phyloP scores from a whole-genome alignment of 371 early-diverging fungal species.

The Mucor indicus region DNA sequence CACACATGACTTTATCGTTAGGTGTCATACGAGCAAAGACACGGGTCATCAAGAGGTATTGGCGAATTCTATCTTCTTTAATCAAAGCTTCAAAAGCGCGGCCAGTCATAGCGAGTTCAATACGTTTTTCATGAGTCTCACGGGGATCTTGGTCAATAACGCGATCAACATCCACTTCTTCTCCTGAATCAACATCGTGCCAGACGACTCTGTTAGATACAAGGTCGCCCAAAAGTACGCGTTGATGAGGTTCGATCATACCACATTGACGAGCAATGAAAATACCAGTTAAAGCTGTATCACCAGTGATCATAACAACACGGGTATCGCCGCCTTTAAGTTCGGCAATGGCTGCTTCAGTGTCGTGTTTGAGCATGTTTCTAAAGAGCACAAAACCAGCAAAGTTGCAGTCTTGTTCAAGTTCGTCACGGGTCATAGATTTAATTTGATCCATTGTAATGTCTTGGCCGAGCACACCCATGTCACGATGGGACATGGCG shows the following conservation, averaged over 20 bases:
- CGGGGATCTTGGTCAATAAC: conserved; percentile 25
- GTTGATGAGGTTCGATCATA: conserved; percentile 56
- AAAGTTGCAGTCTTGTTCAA: conserved; percentile 66
- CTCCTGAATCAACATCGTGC: conserved; percentile 53
- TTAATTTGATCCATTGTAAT: conserved; percentile 39
- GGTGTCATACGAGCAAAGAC: conserved; percentile 85
- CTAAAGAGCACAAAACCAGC: conserved; percentile 84
- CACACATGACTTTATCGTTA: conserved; percentile 67
- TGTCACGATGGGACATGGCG: conserved; percentile 62
- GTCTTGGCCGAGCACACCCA: conserved; percentile 44
- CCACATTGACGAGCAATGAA: conserved; percentile 80
- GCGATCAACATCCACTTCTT: conserved; percentile 30
- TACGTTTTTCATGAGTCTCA: conserved; percentile 25
- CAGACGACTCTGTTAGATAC: conserved; percentile 38
- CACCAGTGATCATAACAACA: conserved; percentile 91
- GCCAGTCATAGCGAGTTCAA: conserved; percentile 74
- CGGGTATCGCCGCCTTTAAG: conserved; percentile 76
- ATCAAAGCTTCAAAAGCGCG: conserved; percentile 60
- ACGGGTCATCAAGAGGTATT: conserved; percentile 49
- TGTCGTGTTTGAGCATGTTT: conserved; percentile 86
- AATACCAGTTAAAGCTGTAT: conserved; percentile 84
- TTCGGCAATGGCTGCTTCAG: conserved; percentile 67
- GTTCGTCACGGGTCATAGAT: conserved; percentile 54
- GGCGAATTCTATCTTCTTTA: conserved; percentile 34
- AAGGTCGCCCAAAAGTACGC: conserved; percentile 51